A percentile compares a stretch with the other conserved stretches of the same genome.
These are phyloP conservation scores for Yamadazyma trypodendri DNA, from an alignment of 1,139 yeast genomes.

Conservation along the genomic window DNA sequence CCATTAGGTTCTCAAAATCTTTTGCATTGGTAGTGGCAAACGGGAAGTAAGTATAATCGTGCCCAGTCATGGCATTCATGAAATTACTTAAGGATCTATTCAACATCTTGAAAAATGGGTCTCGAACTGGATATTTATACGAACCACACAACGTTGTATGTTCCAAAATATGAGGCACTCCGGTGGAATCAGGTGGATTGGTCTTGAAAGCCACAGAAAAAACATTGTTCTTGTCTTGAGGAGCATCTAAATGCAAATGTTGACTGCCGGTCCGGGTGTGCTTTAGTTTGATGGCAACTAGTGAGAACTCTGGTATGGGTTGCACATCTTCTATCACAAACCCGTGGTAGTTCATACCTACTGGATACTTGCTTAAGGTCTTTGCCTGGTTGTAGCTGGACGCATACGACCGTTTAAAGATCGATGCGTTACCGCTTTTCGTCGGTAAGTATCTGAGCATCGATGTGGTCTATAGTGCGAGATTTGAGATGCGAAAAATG, in stretches of 20 bases:
- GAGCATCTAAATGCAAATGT: slow-evolving; percentile 80
- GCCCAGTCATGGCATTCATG: slow-evolving; percentile 99
- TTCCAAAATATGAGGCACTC: slow-evolving; percentile 93
- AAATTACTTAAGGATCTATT: slow-evolving; percentile 84
- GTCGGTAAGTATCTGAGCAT: slow-evolving; percentile 1
- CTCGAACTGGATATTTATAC: slow-evolving; percentile 84
- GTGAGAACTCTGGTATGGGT: slow-evolving; percentile 76
- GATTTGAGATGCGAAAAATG: slow-evolving; percentile 3
- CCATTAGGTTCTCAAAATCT: slow-evolving; percentile 82
- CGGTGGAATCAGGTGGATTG: slow-evolving; percentile 89
- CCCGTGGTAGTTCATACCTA: slow-evolving; percentile 65
- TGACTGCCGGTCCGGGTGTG: slow-evolving; percentile 72
- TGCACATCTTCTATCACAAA: slow-evolving; percentile 61
- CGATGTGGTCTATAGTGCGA: not conserved
- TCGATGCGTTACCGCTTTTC: not conserved
- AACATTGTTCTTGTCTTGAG: slow-evolving; percentile 77
- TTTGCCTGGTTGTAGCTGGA: slow-evolving; percentile 16
- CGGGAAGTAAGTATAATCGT: slow-evolving; percentile 93
- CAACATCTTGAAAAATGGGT: slow-evolving; percentile 96
- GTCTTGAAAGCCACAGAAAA: slow-evolving; percentile 91
- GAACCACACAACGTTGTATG: slow-evolving; percentile 97
- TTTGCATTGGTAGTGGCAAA: slow-evolving; percentile 87
- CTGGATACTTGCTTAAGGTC: slow-evolving; percentile 49
- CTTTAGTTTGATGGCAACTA: slow-evolving; percentile 71
- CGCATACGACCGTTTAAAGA: slow-evolving; percentile 5